Base-by-base conservation (phyloP, 768 basidiomycete species). In the Mycena rebaudengoi region DNA sequence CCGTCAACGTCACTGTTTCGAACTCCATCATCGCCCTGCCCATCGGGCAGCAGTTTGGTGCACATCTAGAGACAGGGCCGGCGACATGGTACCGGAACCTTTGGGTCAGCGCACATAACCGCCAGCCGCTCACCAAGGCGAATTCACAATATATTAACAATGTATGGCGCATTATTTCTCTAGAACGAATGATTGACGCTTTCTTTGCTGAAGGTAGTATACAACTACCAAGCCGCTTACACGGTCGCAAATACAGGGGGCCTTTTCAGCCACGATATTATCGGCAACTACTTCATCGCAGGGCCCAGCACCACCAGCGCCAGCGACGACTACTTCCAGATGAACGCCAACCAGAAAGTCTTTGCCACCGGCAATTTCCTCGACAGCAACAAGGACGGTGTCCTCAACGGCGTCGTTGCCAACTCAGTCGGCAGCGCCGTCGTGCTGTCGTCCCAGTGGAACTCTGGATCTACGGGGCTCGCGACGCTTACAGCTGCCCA, bases 211-310 rank as follows among this genome's bases (percentile, higher is more conserved):
- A 29, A 70, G 69, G 61, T 70, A 10, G 60, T 69, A 1, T 71
- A 71, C 40, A 71, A 71, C 54, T 71, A 71, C 51, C 65, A 71
- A 58, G 67, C 67, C 13, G 70, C 64, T 8, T 70, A 69, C 62
- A 70, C 70, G 3, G 68, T 71, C 28, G 70, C 70, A 20, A 28
- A 71, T 28, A 71, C 70, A 21, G 64, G 65, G 0, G 70, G 70
- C 7, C 20, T 58, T 26, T 71, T 71, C 54, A 64, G 62, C 29
- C 70, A 71, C 45, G 70, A 71, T 49, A 54, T 71, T 8, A 64
- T 71, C 37, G 62, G 59, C 52, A 71, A 71, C 60, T 71, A 71
- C 57, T 71, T 71, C 53, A 71, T 71, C 52, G 60, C 70, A 5
- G 70, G 70, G 18, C 70, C 70, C 33, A 60, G 60, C 49, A 71